These are phyloP conservation scores for Albugo laibachii DNA, from an alignment of 352 stramenopile species.

Conservation along the genomic window DNA sequence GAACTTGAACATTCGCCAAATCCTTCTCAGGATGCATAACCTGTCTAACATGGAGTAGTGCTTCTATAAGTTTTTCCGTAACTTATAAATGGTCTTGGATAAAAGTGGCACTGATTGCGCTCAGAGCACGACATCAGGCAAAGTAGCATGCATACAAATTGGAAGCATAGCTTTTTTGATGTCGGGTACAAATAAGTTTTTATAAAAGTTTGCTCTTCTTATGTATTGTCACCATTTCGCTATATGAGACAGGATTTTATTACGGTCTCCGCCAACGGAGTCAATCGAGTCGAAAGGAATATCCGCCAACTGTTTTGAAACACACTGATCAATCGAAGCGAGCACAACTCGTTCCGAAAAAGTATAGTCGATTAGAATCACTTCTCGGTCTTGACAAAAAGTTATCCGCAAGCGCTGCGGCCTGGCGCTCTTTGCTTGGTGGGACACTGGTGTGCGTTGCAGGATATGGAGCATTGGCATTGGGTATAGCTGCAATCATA, in stretches of 20 bases:
- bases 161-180: no score
- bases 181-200: not conserved
- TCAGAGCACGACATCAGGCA: no score
- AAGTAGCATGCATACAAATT: no score
- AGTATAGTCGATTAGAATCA: constrained; percentile 16
- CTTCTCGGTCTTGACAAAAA: constrained; percentile 20
- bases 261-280: constrained; percentile 18
- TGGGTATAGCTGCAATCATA: constrained; percentile 12
- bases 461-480: constrained; percentile 18
- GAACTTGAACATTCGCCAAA: not conserved
- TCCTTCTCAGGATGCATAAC: constrained; percentile 11
- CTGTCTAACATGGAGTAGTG: constrained; percentile 1
- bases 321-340: constrained; percentile 2
- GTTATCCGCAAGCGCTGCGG: constrained; percentile 13
- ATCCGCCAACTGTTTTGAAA: constrained; percentile 4
- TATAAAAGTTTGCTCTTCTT: not conserved
- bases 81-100: not conserved
- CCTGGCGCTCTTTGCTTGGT: constrained; percentile 22
- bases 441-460: constrained; percentile 24
- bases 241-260: constrained; percentile 25
- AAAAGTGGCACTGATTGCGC: not conserved
- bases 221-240: not conserved
- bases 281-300: constrained; percentile 20
- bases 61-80: not conserved
- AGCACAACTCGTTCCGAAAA: constrained; percentile 5